Evolutionary conservation across 1,284 basidiomycete genomes (phyloP), one percentile per base, ranked within the genome.

Genomic region (Tremellales sp.): DNA sequence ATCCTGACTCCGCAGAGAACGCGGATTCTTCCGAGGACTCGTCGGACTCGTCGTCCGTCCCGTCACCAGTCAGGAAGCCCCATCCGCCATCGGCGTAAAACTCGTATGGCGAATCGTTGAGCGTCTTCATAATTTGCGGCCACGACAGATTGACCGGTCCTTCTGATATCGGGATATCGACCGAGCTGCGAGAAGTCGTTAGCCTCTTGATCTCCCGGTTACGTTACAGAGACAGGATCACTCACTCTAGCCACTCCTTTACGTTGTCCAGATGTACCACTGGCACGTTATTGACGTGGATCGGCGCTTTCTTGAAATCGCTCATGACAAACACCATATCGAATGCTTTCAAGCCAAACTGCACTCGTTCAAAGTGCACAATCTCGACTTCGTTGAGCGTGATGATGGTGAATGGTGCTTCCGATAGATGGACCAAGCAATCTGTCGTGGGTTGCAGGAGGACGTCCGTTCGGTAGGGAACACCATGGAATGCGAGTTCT

Each of bases 91-190:
- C 84, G 55, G 85, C 85, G 82, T 95, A 99, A 77, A 98, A 99
- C 43, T 88, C 89, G 63, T 89, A 85, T 0, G 95, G 93, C 61
- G 87, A 88, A 55, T 97, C 93, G 60, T 94, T 94, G 74, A 95
- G 84, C 26, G 89, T 90, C 73, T 93, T 94, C 89, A 95, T 95
- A 68, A 99, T 97, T 3, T 88, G 88, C 14, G 85, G 84, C 95
- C 95, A 98, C 67, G 97, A 95, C 72, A 97, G 77, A 73, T 98
- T 98, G 74, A 98, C 91, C 1, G 91, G 90, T 9, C 94, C 89
- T 73, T 97, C 95, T 37, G 87, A 89, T 72, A 97, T 82, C 13
- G 93, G 86, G 48, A 98, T 94, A 70, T 98, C 95, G 47, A 95
- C 92, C 10, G 90, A 94, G 68, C 89, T 93, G 51, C 34, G 24